A percentile compares a stretch with the other conserved stretches of the same genome.
phyloP scores from a whole-genome alignment of 305 asterid genomes.

The Fraxinus platypoda region DNA sequence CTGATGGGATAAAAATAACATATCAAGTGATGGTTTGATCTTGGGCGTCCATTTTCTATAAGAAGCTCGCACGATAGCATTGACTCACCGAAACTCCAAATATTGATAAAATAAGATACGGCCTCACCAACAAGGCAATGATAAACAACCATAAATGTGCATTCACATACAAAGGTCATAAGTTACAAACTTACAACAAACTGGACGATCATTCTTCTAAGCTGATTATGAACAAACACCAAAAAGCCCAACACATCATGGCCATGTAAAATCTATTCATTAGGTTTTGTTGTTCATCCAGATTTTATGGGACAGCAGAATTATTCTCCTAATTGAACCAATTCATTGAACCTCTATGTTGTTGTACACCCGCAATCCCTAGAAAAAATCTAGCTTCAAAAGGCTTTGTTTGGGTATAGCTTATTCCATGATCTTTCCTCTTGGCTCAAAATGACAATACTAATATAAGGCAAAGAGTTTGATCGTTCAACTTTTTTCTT shows the following conservation, averaged over 20 bases:
- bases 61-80: background rate
- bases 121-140: background rate
- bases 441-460: background rate
- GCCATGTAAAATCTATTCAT: background rate
- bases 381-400: background rate
- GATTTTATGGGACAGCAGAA: constrained; percentile 5
- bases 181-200: background rate
- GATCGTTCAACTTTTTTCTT: background rate
- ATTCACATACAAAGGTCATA: background rate
- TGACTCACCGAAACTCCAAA: background rate
- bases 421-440: background rate
- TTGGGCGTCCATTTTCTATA: background rate
- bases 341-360: background rate
- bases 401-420: background rate
- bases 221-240: background rate
- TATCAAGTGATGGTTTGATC: background rate
- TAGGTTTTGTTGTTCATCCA: background rate
- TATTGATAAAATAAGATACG: background rate
- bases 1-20: background rate
- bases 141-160: background rate
- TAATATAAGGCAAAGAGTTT: background rate
- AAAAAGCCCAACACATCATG: background rate
- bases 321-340: background rate
- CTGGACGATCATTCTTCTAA: background rate
- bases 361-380: background rate